phyloP scores from a whole-genome alignment of 23 red algal genomes.

The Agarophyton chilense region DNA sequence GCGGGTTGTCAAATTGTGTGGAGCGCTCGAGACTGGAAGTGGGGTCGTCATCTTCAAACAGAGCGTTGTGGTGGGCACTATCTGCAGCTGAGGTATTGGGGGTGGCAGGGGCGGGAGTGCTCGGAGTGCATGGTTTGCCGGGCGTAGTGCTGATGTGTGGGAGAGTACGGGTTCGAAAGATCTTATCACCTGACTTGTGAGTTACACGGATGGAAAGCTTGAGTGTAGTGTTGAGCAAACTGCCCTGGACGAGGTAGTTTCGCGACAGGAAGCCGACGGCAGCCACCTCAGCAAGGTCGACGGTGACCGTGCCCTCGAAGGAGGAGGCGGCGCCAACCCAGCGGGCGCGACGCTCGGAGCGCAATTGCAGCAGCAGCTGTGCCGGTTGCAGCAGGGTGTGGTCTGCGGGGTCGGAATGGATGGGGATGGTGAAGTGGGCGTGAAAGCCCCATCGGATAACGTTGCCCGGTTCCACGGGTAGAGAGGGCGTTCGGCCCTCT shows the following conservation, averaged over 20 bases:
- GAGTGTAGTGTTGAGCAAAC: constrained; percentile 65
- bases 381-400: constrained; percentile 35
- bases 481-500: constrained; percentile 51
- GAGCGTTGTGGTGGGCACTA: not conserved
- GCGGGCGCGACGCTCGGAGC: constrained; percentile 28
- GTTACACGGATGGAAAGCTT: constrained; percentile 63
- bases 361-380: constrained; percentile 28
- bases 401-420: constrained; percentile 16
- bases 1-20: not conserved
- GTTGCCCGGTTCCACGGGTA: constrained; percentile 42
- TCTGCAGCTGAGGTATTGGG: not conserved
- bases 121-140: not conserved
- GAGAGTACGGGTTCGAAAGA: constrained; percentile 44
- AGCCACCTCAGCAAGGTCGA: constrained; percentile 60
- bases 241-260: constrained; percentile 56
- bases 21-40: constrained; percentile 1
- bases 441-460: constrained; percentile 29
- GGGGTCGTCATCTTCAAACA: not conserved
- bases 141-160: not conserved
- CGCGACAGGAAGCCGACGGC: constrained; percentile 60
- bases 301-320: constrained; percentile 50
- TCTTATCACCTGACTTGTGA: constrained; percentile 42
- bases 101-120: not conserved
- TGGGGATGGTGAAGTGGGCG: constrained; percentile 22
- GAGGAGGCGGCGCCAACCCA: constrained; percentile 24